Evolutionary conservation across 805 yeast species (phyloP), one percentile per base, ranked within the genome.

Genomic region (Zygosaccharomyces lentus): DNA sequence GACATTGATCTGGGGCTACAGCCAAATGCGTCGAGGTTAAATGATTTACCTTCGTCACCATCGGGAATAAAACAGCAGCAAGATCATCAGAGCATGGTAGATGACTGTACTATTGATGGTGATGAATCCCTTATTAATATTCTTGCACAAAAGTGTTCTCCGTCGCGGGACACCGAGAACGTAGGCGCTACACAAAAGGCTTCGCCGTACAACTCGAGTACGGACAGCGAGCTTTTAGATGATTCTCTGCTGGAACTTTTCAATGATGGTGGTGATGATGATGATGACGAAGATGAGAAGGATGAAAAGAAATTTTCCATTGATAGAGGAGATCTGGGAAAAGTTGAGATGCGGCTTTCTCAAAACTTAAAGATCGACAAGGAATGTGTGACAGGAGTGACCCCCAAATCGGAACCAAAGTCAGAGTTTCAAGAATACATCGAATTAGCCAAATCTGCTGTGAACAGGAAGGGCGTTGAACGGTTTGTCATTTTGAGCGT

Each of bases 391-490:
- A n/a, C 12, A 12, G 29, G 29, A n/a, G 27, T 15, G 4, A 8
- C 34, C 9, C 9, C 38, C 7, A 21, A 38, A 37, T 13, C 34
- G 17, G 41, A 37, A 16, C 25, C 34, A 34, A 13, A 26, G 7
- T 27, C 27, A 9, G 46, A 43, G 9, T 13, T 23, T 1, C 36
- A 38, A 6, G 46, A 41, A 21, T 52, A 49, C 34, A 51, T 46
- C 4, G 49, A 52, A 15, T 32, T 49, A 12, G 74, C 82, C 0
- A 65, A 68, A 35, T 50, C 75, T 16, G 74, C 82, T 6, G 73
- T 71, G n/a, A 51, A 61, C 2, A 68, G 78, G 36, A 61, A 68
- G 0, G 76, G 72, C 32, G 71, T 82, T 48, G 41, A 55, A 54
- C 39, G 71, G 66, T 38, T 59, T 15, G 65, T 60, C 6, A 45